Evolutionary conservation across 1,139 yeast genomes (phyloP).

Genomic region (Arxiozyma telluris): DNA sequence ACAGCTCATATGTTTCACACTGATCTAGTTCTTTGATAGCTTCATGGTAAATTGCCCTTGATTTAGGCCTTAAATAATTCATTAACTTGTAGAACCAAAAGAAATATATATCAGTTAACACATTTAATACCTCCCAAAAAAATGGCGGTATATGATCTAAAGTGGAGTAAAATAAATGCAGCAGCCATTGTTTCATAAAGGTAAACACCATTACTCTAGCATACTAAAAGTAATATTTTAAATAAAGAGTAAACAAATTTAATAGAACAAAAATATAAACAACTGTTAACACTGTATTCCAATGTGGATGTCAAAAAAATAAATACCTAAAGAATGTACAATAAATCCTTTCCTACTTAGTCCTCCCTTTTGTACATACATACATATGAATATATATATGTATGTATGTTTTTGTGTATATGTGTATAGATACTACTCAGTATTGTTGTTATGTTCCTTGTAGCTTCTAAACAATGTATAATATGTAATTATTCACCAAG

Average conservation of each 20-base stretch:
- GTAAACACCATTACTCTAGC: constrained; percentile 1
- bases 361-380: background rate
- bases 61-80: constrained; percentile 23
- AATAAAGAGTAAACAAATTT: background rate
- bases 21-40: constrained; percentile 25
- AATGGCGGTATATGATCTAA: constrained; percentile 50
- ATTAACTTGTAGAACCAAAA: constrained; percentile 43
- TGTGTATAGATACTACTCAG: too few species aligned
- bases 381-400: too few species aligned
- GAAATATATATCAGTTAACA: constrained; percentile 46
- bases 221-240: background rate
- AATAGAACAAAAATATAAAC: too few species aligned
- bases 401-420: too few species aligned
- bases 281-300: background rate
- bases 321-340: too few species aligned
- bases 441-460: too few species aligned
- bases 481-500: too few species aligned
- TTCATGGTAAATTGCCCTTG: constrained; percentile 26
- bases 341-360: background rate
- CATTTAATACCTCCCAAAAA: constrained; percentile 54
- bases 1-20: constrained; percentile 45
- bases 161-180: constrained; percentile 19
- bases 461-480: too few species aligned
- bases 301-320: background rate
- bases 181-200: constrained; percentile 12